Percentiles rank a stretch among this genome's conserved stretches.
Evolutionary conservation across 176 grass and related monocot genomes (phyloP).

Genomic region (Rhynchospora pubera): DNA sequence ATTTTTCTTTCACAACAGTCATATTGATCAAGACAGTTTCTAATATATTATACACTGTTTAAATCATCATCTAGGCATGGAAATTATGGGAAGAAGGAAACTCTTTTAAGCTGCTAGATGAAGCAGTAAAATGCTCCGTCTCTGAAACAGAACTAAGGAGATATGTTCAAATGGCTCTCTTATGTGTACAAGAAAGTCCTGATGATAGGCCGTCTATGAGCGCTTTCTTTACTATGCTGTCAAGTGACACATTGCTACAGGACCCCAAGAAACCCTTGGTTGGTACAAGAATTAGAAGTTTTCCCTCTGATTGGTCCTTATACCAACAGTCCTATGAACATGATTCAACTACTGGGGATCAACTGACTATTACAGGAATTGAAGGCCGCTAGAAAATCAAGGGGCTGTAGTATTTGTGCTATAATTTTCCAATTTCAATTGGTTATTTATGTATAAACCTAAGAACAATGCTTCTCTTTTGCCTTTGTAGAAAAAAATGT

Average conservation of each 20-base stretch:
- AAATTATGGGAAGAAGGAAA: constrained; percentile 42
- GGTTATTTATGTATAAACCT: neutral
- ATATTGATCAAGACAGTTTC: neutral
- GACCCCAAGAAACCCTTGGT: constrained; percentile 27
- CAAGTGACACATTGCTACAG: constrained; percentile 22
- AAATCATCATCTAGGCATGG: constrained; percentile 39
- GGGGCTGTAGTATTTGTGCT: neutral
- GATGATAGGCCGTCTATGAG: constrained; percentile 34
- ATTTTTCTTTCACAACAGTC: neutral
- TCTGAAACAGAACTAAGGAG: neutral
- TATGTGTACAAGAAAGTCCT: constrained; percentile 45
- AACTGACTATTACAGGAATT: neutral
- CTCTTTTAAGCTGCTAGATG: constrained; percentile 27
- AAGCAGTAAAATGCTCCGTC: constrained; percentile 1
- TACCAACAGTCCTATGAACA: neutral
- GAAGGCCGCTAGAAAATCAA: constrained; percentile 8
- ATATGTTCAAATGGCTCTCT: constrained; percentile 33
- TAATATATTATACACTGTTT: neutral
- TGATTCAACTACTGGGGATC: neutral
- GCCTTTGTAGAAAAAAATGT: neutral
- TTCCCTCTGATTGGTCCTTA: neutral
- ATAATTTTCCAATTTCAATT: neutral
- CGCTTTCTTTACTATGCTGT: constrained; percentile 28
- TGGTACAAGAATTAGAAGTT: constrained; percentile 15
- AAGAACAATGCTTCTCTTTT: neutral